Base-by-base conservation (phyloP, 2,329 filamentous ascomycete species). In the Alternaria angustiovoidea region DNA sequence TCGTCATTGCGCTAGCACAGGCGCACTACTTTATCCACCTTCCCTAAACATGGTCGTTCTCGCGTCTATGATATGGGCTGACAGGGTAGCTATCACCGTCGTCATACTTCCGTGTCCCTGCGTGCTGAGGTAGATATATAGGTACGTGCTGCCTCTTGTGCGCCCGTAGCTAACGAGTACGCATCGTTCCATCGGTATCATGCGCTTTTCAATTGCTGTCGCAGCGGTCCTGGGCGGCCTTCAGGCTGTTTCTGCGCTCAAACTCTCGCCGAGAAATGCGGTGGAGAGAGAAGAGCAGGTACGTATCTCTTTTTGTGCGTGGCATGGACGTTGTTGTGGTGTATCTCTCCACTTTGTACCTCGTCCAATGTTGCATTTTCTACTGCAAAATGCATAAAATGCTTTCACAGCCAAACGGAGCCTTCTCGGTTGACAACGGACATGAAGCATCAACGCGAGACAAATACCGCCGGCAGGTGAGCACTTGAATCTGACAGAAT, bases 121-220 rank as follows among this genome's bases (percentile, higher is more conserved):
- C 24, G n/a, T 22, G 28, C 24, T 47, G 39, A 28, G n/a, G 9
- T 3, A 57, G 16, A 57, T 62, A 69, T 61, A 51, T 59, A 59
- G 32, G 18, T 28, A 30, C 9, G 39, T 34, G 30, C 18, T 20
- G 41, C 39, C 39, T 44, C 30, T 48, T 34, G 30, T 57, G 43
- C 39, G n/a, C 7, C 16, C 20, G 20, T n/a, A 41, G 51, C 18
- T 43, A 39, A 26, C 51, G 49, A 49, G 61, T 24, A 51, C 47
- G 47, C 47, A 53, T 53, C 36, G 18, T 18, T 49, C 43, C 36
- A 51, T 36, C 12, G 28, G 36, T 32, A 57, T 20, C 49, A 76
- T 76, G 74, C 72, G 67, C 63, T 64, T 75, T 59, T 67, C 67
- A 34, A 57, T 64, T 61, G 59, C 64, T 44, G 55, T 70, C 42